These are phyloP conservation scores for Thelephora aurantiotincta DNA, from an alignment of 768 basidiomycete genomes.

Conservation along the genomic window DNA sequence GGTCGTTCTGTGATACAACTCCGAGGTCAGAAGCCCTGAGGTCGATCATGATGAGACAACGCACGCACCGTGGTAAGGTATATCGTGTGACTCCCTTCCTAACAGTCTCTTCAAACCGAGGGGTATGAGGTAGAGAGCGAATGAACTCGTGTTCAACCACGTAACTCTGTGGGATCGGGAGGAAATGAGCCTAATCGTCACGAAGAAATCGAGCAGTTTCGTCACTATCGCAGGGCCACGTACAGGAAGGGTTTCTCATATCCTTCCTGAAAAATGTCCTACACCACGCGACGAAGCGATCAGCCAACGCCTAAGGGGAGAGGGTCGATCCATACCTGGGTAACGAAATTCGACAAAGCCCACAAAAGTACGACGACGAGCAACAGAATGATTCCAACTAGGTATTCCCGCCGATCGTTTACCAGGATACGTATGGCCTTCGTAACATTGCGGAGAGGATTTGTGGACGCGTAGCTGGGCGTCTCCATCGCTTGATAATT, in stretches of 20 bases:
- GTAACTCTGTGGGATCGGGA: conserved; percentile 41
- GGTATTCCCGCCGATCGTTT: conserved; percentile 22
- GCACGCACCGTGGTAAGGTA: not conserved
- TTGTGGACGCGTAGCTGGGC: not conserved
- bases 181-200: not conserved
- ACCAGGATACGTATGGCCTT: not conserved
- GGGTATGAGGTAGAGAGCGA: conserved; percentile 69
- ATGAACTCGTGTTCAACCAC: conserved; percentile 86
- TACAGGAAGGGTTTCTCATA: conserved; percentile 88
- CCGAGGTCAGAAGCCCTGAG: not conserved
- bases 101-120: conserved; percentile 25
- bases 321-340: conserved; percentile 37
- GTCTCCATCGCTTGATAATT: no score
- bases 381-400: conserved; percentile 53
- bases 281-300: not conserved
- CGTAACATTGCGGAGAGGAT: not conserved
- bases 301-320: not conserved
- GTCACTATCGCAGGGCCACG: conserved; percentile 10
- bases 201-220: not conserved
- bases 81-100: conserved; percentile 2
- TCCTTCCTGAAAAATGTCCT: conserved; percentile 42
- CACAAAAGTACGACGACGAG: conserved; percentile 72
- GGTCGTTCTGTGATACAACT: not conserved
- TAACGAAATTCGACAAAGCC: conserved; percentile 82
- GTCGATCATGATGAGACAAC: not conserved